Evolutionary conservation across 225 moss, liverwort and hornwort species (phyloP), one percentile per base, ranked within the genome.

Genomic region (Bryum argenteum): DNA sequence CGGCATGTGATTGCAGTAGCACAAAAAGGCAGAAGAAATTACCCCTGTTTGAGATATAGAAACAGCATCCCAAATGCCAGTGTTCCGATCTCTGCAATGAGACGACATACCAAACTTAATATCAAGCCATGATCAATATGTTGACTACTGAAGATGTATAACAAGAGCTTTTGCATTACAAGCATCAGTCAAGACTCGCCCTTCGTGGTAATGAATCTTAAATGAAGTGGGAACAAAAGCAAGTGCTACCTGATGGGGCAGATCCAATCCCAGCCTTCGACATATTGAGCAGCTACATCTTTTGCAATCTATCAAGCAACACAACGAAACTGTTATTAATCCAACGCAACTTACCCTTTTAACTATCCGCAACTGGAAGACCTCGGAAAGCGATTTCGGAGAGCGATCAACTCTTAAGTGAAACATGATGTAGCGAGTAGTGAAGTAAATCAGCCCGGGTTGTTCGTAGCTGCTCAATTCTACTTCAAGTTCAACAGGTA

Each of bases 181-280:
- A 59, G 45, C 37, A 63, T 61, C 61, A 38, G 19, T 11, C 38
- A 23, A 69, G 52, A 71, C 19, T 66, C 26, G 11, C 11, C 56
- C 11, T 23, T 74, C 50, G 66, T 55, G 24, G 24, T 8, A 48
- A 56, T 38, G 23, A 71, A 17, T 8, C 39, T 69, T 65, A 54
- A 45, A 71, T 40, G 22, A 74, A 43, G 24, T 28, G 52, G 67
- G 45, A 11, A 71, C 58, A 71, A 37, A 59, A 66, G 54, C 40
- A 76, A 54, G 69, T 10, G 11, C 48, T 75, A 94, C 94, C 94
- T 84, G 73, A 97, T 92, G 48, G 97, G 82, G 69, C 80, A 89
- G 42, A 97, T 92, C 97, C 97, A 97, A 76, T 94, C 97, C 97
- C 97, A 97, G 54, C 97, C 97, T 75, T 94, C 86, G 58, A 97